phyloP scores from a whole-genome alignment of 768 basidiomycete genomes.

The Kockovaella imperatae region DNA sequence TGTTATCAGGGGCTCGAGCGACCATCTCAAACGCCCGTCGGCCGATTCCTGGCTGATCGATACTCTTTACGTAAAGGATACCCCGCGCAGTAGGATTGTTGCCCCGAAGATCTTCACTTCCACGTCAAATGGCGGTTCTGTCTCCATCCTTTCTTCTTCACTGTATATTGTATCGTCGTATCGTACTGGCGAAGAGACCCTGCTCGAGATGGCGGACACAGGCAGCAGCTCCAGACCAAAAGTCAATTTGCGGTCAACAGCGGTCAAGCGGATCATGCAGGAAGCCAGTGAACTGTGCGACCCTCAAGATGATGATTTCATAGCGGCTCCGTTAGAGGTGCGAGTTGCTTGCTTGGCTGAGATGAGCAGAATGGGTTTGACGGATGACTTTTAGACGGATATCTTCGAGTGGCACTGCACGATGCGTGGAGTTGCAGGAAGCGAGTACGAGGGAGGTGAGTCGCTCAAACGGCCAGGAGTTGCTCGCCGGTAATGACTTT shows the following conservation, averaged over 20 bases:
- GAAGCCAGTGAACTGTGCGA: conserved; percentile 83
- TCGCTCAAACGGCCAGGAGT: neutral
- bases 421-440: conserved; percentile 75
- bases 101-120: too few species aligned
- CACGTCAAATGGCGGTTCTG: too few species aligned
- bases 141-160: too few species aligned
- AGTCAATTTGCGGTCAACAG: conserved; percentile 48
- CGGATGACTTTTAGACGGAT: conserved; percentile 16
- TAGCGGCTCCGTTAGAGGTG: conserved; percentile 71
- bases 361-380: neutral
- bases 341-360: neutral
- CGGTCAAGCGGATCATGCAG: conserved; percentile 94
- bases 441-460: conserved; percentile 80
- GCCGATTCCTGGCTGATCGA: too few species aligned
- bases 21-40: too few species aligned
- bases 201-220: too few species aligned
- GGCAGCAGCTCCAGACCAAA: conserved; percentile 20
- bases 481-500: neutral
- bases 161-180: too few species aligned
- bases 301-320: conserved; percentile 63
- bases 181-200: too few species aligned
- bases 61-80: too few species aligned
- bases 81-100: too few species aligned
- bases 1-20: too few species aligned
- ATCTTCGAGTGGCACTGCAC: conserved; percentile 90